Evolutionary conservation across 306 rosid species (phyloP), one percentile per base, ranked within the genome.

Genomic region (Herpetospermum pedunculosum): DNA sequence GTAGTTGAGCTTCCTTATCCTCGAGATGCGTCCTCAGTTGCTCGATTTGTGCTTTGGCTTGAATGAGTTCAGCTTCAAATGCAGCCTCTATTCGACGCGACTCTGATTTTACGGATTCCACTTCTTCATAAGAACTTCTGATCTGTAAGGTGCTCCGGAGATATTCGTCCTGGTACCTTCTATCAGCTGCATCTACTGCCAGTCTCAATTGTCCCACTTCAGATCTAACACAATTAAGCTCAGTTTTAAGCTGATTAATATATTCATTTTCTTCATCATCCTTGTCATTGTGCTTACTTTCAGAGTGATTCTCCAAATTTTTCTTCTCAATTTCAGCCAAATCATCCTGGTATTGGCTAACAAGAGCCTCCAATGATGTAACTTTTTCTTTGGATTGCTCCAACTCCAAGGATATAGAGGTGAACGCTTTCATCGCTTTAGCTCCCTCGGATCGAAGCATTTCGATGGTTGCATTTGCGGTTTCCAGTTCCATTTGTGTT

Each of bases 91-190:
- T 84, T 77, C 52, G 60, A 74, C 40, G 37, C 7, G 87, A 81
- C 57, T 93, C 97, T 8, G 85, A 86, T 84, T 87, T 90, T 6
- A 81, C 48, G 21, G 28, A 77, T 64, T 93, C 96, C 40, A 86
- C 64, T 72, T 86, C 86, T 69, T 93, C 96, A 59, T 81, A 90
- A 29, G 90, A 91, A 67, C 78, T 86, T 81, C 92, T 77, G 54
- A 87, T 87, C 88, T 90, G 92, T 84, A 93, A 67, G 1, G 97
- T 87, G 87, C 89, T 90, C 53, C 80, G 92, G 64, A 88, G 85
- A 70, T 89, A 89, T 84, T 93, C 98, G 47, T 92, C 90, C 77
- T 92, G 97, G 88, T 88, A 90, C 74, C 96, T 80, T 46, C 73
- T 76, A 85, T 92, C 92, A 32, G 93, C 83, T 5, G 64, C 84